Base-by-base conservation (phyloP, 139 green algal species). In the Chlorella sp. region DNA sequence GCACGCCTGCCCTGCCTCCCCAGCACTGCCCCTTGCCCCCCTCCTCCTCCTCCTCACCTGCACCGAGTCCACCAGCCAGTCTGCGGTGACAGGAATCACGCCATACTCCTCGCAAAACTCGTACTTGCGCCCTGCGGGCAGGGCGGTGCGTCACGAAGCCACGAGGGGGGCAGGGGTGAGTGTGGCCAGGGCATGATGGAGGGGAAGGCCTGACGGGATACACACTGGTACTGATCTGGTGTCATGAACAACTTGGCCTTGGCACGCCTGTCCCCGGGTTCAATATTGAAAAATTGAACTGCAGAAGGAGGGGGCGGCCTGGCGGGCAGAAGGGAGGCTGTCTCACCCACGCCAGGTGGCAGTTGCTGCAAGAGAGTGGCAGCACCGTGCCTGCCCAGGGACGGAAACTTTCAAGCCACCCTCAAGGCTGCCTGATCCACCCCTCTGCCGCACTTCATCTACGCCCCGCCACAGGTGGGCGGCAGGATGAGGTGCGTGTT, bases 1-100 rank as follows among this genome's bases (percentile, higher is more conserved):
- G n/a, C n/a, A n/a, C n/a, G n/a, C n/a, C n/a, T n/a, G n/a, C 48
- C 48, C 48, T 9, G 5, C 48, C 9, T 57, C 5, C 48, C 9
- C 48, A 57, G 5, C 48, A 57, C 48, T 57, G 48, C 48, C 22
- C 18, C 60, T 18, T 68, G 60, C 60, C 60, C 60, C 60, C 60
- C 60, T 68, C 60, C 60, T 18, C 60, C 21, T 22, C 64, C 64
- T 32, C 30, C 82, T 18, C 57, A 86, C 89, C 86, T 68, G 32
- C 39, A 92, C 57, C 1, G 73, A 89, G 37, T 95, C 92, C 32
- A 95, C 40, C 34, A 95, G 88, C 93, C 93, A 95, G 53, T 94
- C 90, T 64, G 90, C 68, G 5, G 90, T 95, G 78, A 95, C 93
- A 5, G 93, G 88, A 14, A 57, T 82, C 30, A 95, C 93, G 21